Base-by-base conservation (phyloP, 1,284 basidiomycete species). In the Apiotrichum gamsii region DNA sequence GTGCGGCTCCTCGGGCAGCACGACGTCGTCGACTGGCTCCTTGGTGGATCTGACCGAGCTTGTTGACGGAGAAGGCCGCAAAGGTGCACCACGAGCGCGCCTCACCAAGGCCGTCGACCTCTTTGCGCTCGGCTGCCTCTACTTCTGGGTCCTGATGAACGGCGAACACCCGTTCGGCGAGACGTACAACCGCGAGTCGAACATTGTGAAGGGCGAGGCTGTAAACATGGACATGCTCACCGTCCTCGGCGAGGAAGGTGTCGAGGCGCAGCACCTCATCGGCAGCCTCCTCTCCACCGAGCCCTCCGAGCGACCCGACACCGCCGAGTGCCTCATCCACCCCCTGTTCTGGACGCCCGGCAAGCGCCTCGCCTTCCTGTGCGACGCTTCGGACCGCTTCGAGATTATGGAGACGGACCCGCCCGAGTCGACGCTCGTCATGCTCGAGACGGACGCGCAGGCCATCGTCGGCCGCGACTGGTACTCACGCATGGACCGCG, bases 331-430 rank as follows among this genome's bases (percentile, higher is more conserved):
- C 65, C 77, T 97, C 16, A 76, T 86, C 20, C 93, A 98, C 72
- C 94, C 94, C 0, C 95, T 90, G 77, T 99, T 97, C 77, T 99
- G 94, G 95, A 83, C 87, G 51, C 76, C 91, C 0, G 82, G 79
- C 13, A 83, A 87, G 57, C 80, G 93, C 29, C 76, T 99, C 3
- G 83, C 80, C 39, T 99, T 98, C 79, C 76, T 99, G 14, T 93
- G 95, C 71, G 94, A 98, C 58, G 89, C 90, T 0, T 96, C 90
- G 0, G 94, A 98, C 70, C 82, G 91, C 2, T 97, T 98, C 69
- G 94, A 99, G 73, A 93, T 91, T 65, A 94, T 99, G 89, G 87
- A 85, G 58, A 80, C 86, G 39, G 90, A 94, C 43, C 90, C 93
- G 0, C 84, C 83, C 39, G 87, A 95, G 44, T 75, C 80, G 0